Evolutionary conservation across 2,329 filamentous ascomycete species (phyloP).

Genomic region (Diaporthe longicolla): DNA sequence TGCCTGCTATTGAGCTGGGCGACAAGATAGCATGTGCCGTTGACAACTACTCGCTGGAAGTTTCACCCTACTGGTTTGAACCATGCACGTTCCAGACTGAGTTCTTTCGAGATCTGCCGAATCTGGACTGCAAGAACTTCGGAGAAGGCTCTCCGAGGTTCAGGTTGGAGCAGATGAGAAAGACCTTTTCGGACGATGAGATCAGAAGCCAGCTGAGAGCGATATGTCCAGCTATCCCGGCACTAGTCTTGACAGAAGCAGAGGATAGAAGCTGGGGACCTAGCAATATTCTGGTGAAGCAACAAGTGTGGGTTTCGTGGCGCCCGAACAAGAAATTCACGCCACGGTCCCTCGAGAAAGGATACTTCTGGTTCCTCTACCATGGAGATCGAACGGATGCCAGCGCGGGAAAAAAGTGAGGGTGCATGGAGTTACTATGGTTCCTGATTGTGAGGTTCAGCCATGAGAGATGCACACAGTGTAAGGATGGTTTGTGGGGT

Average conservation of each 20-base stretch:
- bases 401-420: background rate
- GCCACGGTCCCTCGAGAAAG: background rate
- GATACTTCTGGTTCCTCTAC: background rate
- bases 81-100: background rate
- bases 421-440: too few species aligned
- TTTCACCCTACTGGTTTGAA: background rate
- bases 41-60: background rate
- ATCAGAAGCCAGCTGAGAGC: background rate
- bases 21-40: slow-evolving; percentile 3
- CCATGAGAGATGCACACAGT: background rate
- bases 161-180: background rate
- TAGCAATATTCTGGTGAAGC: background rate
- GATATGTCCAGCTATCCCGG: background rate
- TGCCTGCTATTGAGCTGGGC: background rate
- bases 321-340: too few species aligned
- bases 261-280: background rate
- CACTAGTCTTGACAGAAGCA: background rate
- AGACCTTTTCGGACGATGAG: background rate
- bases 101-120: background rate
- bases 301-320: slow-evolving; percentile 7
- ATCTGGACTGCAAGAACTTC: slow-evolving; percentile 12
- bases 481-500: too few species aligned
- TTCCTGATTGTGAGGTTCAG: background rate
- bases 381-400: background rate
- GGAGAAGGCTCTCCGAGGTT: background rate